A percentile compares a stretch with the other conserved stretches of the same genome.
Evolutionary conservation across 129 eudicot species (phyloP).

Genomic region (Erigeron canadensis): DNA sequence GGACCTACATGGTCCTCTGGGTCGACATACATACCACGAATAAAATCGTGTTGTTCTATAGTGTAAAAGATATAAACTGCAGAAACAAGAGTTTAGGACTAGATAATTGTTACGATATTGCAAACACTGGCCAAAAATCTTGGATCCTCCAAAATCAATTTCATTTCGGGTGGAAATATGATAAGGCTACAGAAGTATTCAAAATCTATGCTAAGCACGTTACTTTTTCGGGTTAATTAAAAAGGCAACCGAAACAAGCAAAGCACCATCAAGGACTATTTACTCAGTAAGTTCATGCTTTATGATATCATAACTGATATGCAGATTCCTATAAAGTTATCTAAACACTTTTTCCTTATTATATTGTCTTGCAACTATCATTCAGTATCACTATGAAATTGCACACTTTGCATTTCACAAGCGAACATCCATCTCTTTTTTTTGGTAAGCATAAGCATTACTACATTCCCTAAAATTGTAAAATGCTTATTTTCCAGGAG

Average conservation of each 20-base stretch:
- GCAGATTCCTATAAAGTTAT: not conserved
- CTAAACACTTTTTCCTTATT: not conserved
- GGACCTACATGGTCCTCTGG: not conserved
- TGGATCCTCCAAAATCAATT: not conserved
- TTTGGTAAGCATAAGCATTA: not conserved
- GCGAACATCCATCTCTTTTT: not conserved
- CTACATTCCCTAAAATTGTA: not conserved
- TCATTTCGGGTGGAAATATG: not conserved
- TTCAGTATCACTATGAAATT: not conserved
- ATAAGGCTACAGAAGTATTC: not conserved
- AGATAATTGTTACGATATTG: not conserved
- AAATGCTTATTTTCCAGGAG: not conserved
- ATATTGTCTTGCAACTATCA: not conserved
- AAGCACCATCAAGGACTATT: not conserved
- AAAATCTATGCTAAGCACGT: not conserved
- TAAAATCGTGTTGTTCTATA: not conserved
- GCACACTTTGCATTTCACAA: not conserved
- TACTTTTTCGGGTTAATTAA: not conserved
- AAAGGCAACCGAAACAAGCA: not conserved
- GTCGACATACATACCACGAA: not conserved
- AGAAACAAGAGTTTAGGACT: too few species aligned
- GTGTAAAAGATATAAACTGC: not conserved
- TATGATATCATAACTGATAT: not conserved
- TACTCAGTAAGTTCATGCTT: not conserved
- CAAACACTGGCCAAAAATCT: not conserved